phyloP scores from a whole-genome alignment of 2,329 filamentous ascomycete species.

The Aureobasidium vineae region DNA sequence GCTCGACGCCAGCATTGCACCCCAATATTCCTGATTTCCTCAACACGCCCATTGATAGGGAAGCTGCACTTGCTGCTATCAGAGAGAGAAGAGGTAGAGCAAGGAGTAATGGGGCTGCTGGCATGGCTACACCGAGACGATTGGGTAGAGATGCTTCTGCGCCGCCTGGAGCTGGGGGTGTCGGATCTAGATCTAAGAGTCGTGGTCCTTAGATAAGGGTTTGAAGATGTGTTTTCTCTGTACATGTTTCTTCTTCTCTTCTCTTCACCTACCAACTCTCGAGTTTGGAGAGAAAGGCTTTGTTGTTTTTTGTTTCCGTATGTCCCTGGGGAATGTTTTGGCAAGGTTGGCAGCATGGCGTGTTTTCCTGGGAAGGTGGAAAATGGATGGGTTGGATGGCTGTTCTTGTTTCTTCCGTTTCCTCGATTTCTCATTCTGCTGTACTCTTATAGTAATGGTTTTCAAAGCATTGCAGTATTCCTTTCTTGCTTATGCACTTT shows the following conservation, averaged over 20 bases:
- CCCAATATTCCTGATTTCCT: slow-evolving; percentile 36
- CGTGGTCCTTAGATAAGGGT: background rate
- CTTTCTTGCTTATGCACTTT: background rate
- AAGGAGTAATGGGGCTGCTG: slow-evolving; percentile 48
- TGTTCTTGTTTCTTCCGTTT: background rate
- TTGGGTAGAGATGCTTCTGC: slow-evolving; percentile 17
- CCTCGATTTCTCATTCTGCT: background rate
- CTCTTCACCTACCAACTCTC: background rate
- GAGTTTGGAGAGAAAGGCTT: background rate
- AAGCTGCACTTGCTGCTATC: slow-evolving; percentile 73
- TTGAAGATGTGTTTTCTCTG: background rate
- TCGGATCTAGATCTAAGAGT: slow-evolving; percentile 14
- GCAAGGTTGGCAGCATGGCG: background rate
- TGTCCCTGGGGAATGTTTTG: background rate
- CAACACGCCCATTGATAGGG: slow-evolving; percentile 52
- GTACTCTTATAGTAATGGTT: background rate
- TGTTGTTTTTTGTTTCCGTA: background rate
- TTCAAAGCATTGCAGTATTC: background rate
- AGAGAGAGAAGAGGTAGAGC: slow-evolving; percentile 69
- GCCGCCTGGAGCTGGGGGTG: background rate
- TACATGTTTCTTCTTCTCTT: background rate
- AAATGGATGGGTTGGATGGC: background rate
- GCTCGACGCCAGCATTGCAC: slow-evolving; percentile 34
- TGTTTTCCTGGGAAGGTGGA: background rate
- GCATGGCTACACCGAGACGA: slow-evolving; percentile 9